Evolutionary conservation across 192 early-diverging fungal genomes (phyloP), one percentile per base, ranked within the genome.

Genomic region (Umbelopsis isabellina): DNA sequence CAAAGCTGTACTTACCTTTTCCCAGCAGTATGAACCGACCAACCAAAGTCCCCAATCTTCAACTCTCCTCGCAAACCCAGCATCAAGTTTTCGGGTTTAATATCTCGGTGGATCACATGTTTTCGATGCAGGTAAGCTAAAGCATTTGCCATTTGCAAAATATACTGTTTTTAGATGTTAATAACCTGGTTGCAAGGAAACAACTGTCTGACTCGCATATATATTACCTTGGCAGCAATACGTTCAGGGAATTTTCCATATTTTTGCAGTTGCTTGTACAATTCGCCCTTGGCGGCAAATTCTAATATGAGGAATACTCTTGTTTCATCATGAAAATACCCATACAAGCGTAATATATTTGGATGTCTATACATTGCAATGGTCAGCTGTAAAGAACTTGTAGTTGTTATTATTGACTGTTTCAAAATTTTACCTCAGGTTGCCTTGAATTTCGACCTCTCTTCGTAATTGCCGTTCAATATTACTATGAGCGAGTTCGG

Each of bases 41-140:
- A 98, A 1, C 97, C 97, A 86, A 98, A 98, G 82, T 98, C 97
- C 15, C 89, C 93, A 76, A 98, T 96, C 70, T 97, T 97, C 47
- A 98, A 83, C 69, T 96, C 92, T 30, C 94, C 96, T 27, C 92
- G 83, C 18, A 87, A 70, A n/a, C 91, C 93, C 22, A 98, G 76
- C 67, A 98, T 77, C 67, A 98, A 72, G 65, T 98, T 98, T 73
- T 97, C 96, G 22, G 96, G 97, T 79, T 98, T 98, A 71, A 98
- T 95, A 71, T 98, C 97, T 52, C 97, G 83, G 71, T 98, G 97
- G 72, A 98, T 97, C 15, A 98, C 92, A 70, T 93, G 82, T 68
- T 97, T 95, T 51, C 83, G 79, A 78, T 98, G 97, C 35, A 98
- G 80, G 71, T 98, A 98, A 8, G 82, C 67, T 1, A 98, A 80